Conservation (phyloP, 73 alveolate species). For the Paraurostyla sp. region DNA sequence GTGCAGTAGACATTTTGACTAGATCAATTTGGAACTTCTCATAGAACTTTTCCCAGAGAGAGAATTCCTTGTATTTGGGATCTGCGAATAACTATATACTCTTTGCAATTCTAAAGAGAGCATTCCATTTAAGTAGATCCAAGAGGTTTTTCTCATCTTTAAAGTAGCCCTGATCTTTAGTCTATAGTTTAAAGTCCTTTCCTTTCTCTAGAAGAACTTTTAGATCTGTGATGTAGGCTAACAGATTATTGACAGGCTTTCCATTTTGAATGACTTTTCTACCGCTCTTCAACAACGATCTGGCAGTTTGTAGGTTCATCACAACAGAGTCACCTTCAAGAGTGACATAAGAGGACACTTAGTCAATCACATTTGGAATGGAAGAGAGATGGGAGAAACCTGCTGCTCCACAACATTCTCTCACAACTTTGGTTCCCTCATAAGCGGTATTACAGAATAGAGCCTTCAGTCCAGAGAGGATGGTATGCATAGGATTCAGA, state of each 20-base stretch:
- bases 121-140: slow-evolving; percentile 57
- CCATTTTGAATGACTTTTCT: slow-evolving; percentile 51
- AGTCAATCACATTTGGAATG: slow-evolving; percentile 70
- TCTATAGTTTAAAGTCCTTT: slow-evolving; percentile 16
- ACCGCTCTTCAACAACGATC: slow-evolving; percentile 58
- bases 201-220: slow-evolving; percentile 53
- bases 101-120: slow-evolving; percentile 61
- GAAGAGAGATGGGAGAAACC: slow-evolving; percentile 84
- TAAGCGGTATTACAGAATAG: slow-evolving; percentile 68
- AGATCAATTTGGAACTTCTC: slow-evolving; percentile 55
- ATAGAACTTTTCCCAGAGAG: slow-evolving; percentile 63
- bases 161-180: not conserved
- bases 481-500: slow-evolving; percentile 81
- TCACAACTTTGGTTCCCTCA: slow-evolving; percentile 74
- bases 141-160: slow-evolving; percentile 10
- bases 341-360: slow-evolving; percentile 68
- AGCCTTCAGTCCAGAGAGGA: slow-evolving; percentile 83
- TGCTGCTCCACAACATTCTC: slow-evolving; percentile 94
- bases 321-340: slow-evolving; percentile 76
- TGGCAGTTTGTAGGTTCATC: slow-evolving; percentile 75
- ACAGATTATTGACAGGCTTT: slow-evolving; percentile 1
- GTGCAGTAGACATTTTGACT: slow-evolving; percentile 57
- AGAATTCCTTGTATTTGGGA: slow-evolving; percentile 49
- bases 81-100: slow-evolving; percentile 32
- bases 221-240: slow-evolving; percentile 40